Evolutionary conservation across 306 rosid species (phyloP), one percentile per base, ranked within the genome.

Genomic region (Lathyrus sativus): DNA sequence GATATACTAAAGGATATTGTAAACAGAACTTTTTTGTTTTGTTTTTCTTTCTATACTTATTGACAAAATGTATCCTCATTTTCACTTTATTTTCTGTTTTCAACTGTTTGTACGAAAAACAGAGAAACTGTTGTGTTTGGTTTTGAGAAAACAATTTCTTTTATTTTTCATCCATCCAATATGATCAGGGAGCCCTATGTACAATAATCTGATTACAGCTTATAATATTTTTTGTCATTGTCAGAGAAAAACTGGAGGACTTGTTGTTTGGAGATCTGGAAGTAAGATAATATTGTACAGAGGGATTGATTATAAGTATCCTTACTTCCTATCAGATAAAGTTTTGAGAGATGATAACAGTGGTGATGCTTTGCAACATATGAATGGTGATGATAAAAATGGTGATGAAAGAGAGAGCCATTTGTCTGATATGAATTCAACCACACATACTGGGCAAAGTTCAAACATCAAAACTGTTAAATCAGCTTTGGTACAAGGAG

Each of bases 211-310:
- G 22, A 78, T 59, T 60, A 41, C 70, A 24, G 8, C 49, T 63
- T 66, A 19, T 54, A 67, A 6, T 51, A 58, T 53, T 41, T 24
- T 24, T 18, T 61, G 71, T 73, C 39, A 62, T 77, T 81, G 17
- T 42, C 91, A 89, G 98, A 90, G 89, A 67, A 92, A 90, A 86
- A 92, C 91, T 70, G 98, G 96, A 74, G 98, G 98, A 50, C 66
- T 92, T 82, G 96, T 90, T 71, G 88, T 86, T 63, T 90, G 93
- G 98, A 88, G 98, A 77, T 83, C 96, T 62, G 98, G 98, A 72
- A 78, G 84, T 82, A 92, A 90, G 82, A 86, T 92, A 80, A 67
- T 92, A 54, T 81, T 92, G 80, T 92, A 85, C 71, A 84, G 98
- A 63, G 98, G 98, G 70, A 42, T 60, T 72, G 86, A 83, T 56